Evolutionary conservation across 208 protist genomes (phyloP).

Genomic region (Crithidia thermophila): DNA sequence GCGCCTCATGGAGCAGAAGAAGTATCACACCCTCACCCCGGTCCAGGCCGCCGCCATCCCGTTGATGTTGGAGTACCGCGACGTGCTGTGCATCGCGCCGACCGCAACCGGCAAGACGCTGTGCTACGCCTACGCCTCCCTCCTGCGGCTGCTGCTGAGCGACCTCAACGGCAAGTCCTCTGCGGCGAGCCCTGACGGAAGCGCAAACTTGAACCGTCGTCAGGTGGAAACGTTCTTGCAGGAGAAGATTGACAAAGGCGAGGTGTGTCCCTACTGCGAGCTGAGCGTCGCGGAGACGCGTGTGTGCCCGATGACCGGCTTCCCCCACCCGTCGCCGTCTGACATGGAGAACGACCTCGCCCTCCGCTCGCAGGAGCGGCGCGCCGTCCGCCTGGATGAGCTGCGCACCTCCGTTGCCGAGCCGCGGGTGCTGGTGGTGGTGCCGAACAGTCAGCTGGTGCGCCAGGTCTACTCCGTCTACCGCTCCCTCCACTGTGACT

Average conservation of each 20-base stretch:
- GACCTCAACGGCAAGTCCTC: slow-evolving; percentile 16
- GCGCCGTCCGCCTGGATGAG: slow-evolving; percentile 46
- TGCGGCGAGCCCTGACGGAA: not conserved
- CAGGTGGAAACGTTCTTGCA: slow-evolving; percentile 65
- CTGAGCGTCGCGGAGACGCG: slow-evolving; percentile 43
- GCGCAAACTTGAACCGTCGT: slow-evolving; percentile 30
- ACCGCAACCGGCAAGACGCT: slow-evolving; percentile 94
- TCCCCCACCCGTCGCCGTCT: slow-evolving; percentile 49
- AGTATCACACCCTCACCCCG: slow-evolving; percentile 49
- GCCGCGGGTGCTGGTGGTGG: slow-evolving; percentile 73
- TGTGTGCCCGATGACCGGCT: slow-evolving; percentile 81
- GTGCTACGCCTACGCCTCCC: slow-evolving; percentile 82
- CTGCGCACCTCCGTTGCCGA: slow-evolving; percentile 49
- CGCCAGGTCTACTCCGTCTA: slow-evolving; percentile 59
- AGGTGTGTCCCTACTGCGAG: slow-evolving; percentile 89
- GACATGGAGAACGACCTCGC: slow-evolving; percentile 19
- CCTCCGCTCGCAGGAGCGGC: slow-evolving; percentile 30
- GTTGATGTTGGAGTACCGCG: slow-evolving; percentile 69
- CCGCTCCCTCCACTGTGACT: slow-evolving; percentile 49
- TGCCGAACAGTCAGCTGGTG: slow-evolving; percentile 73
- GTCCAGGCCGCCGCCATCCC: slow-evolving; percentile 66
- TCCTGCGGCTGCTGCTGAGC: slow-evolving; percentile 68
- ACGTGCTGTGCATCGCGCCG: slow-evolving; percentile 86
- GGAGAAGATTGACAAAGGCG: slow-evolving; percentile 62
- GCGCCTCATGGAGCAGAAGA: slow-evolving; percentile 32